Evolutionary conservation across 1,284 basidiomycete species (phyloP).

Genomic region (Athelia psychrophila): DNA sequence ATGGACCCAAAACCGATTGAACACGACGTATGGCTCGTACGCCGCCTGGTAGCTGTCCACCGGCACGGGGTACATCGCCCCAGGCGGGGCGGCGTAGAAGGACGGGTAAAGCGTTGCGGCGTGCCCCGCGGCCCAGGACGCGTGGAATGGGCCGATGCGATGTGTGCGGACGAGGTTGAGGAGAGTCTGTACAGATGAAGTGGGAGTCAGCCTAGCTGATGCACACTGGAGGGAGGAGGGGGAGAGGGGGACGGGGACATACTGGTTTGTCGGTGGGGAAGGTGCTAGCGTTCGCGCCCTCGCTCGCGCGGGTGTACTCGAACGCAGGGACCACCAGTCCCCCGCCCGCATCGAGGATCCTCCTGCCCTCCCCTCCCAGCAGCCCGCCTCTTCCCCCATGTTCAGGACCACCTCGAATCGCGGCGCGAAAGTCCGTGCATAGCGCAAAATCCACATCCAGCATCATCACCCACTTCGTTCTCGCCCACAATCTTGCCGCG

Average conservation of each 20-base stretch:
- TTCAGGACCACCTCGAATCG: slow-evolving; percentile 46
- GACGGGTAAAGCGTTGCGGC: slow-evolving; percentile 74
- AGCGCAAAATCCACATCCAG: slow-evolving; percentile 84
- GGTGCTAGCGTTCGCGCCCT: slow-evolving; percentile 50
- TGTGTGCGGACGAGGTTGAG: slow-evolving; percentile 49
- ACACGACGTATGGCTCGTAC: slow-evolving; percentile 84
- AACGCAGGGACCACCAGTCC: slow-evolving; percentile 81
- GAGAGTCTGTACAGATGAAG: slow-evolving; percentile 39
- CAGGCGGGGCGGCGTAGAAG: slow-evolving; percentile 60
- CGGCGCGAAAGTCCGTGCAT: slow-evolving; percentile 72
- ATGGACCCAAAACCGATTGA: slow-evolving; percentile 38
- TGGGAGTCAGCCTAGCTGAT: no score
- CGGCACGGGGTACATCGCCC: slow-evolving; percentile 69
- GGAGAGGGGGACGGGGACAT: not conserved
- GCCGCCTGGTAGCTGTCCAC: slow-evolving; percentile 66
- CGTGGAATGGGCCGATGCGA: slow-evolving; percentile 73
- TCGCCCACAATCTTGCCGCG: slow-evolving; percentile 74
- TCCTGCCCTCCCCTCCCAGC: slow-evolving; percentile 30
- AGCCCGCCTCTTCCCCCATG: no score
- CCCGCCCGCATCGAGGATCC: slow-evolving; percentile 49
- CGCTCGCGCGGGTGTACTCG: slow-evolving; percentile 62
- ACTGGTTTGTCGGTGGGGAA: slow-evolving; percentile 73
- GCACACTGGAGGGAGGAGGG: no score
- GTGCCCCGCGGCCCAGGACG: slow-evolving; percentile 74
- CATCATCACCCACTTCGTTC: slow-evolving; percentile 84